Evolutionary conservation across 768 basidiomycete genomes (phyloP), one percentile per base, ranked within the genome.

Genomic region (Termitomyces sp.): DNA sequence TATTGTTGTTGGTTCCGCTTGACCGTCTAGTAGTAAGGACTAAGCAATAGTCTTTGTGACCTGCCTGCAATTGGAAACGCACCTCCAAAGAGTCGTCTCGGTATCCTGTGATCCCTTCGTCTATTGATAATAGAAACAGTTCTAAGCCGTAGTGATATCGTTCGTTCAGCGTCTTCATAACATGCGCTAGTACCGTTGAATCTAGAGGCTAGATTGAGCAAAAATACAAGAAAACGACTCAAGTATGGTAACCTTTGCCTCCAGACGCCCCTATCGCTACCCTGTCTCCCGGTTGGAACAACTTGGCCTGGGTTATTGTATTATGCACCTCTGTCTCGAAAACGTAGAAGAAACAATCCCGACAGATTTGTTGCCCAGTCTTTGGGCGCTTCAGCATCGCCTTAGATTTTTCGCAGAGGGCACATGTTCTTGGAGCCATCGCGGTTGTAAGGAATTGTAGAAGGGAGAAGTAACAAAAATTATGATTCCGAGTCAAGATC

Each of bases 311-410:
- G 6, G 80, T 86, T 70, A 98, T 98, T 1, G 97, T 98, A 71
- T 96, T 90, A 77, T 99, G 97, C 34, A 99, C 89, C 72, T 99
- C 97, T 0, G 94, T 96, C 79, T 99, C 97, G 68, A 99, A 99
- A 45, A 98, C 95, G 66, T 86, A 86, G 79, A 94, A 99, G 77
- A 96, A 97, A 72, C 97, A 99, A 43, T 90, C 87, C 73, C 89
- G 91, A 81, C 97, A 99, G 62, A 98, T 95, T 72, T 95, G 94
- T 70, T 98, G 96, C 0, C 94, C 94, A 1, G 96, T 99, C 75
- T 99, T 99, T 3, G 96, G 97, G 17, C 97, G 81, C 69, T 92
- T 96, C 46, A 99, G 73, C 68, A 98, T 95, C 0, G 97, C 93
- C 57, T 87, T 86, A 3, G 87, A 77, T 3, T 83, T 86, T 15